Conservation (phyloP, 257 asterid genomes). For the Przewalskia tangutica region DNA sequence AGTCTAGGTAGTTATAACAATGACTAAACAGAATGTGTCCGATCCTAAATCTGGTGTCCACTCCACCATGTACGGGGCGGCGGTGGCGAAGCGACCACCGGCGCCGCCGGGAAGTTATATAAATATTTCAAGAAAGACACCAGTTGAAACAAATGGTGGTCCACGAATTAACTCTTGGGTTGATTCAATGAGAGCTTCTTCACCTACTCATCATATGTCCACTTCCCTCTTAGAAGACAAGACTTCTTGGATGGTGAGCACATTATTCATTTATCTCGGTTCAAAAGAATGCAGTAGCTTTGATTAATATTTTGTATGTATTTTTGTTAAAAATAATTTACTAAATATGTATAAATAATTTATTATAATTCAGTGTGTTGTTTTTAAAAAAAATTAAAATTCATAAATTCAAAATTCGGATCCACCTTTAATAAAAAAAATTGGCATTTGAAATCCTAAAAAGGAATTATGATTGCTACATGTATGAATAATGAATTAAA, state of each 20-base stretch:
- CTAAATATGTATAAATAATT: background rate
- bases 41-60: slow-evolving; percentile 27
- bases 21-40: slow-evolving; percentile 53
- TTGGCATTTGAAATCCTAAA: background rate
- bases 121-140: slow-evolving; percentile 47
- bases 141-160: slow-evolving; percentile 41
- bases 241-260: slow-evolving; percentile 49
- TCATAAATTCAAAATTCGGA: background rate
- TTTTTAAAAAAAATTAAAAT: background rate
- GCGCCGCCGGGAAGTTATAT: slow-evolving; percentile 58
- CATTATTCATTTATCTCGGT: too few species aligned
- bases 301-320: too few species aligned
- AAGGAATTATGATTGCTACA: background rate
- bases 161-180: slow-evolving; percentile 55
- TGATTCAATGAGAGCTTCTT: slow-evolving; percentile 83
- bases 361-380: background rate
- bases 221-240: slow-evolving; percentile 28
- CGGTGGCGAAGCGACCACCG: slow-evolving; percentile 52
- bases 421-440: background rate
- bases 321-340: too few species aligned
- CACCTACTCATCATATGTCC: slow-evolving; percentile 62
- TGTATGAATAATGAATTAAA: too few species aligned
- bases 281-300: too few species aligned
- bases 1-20: background rate
- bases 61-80: slow-evolving; percentile 22